A percentile compares a stretch with the other conserved stretches of the same genome.
Conservation (phyloP, 176 grass and related monocot species). For the Saccharum spontaneum region DNA sequence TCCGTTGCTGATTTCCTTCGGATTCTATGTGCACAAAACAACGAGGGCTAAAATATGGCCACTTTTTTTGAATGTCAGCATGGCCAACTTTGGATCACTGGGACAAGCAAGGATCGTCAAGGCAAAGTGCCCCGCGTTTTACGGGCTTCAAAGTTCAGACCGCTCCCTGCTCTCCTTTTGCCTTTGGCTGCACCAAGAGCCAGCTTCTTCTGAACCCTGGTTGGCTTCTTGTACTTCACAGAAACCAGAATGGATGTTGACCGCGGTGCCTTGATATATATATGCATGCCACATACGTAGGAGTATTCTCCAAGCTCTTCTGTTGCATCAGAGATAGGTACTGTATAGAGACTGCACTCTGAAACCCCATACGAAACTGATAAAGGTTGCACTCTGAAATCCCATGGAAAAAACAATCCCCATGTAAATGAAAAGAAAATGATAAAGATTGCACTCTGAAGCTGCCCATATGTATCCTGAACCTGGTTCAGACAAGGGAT, state of each 20-base stretch:
- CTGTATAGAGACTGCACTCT: neutral
- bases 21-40: neutral
- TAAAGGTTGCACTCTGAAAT: neutral
- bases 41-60: neutral
- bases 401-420: too few relatives aligned
- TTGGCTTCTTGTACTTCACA: neutral
- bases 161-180: neutral
- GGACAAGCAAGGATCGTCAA: constrained; percentile 11
- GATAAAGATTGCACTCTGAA: too few relatives aligned
- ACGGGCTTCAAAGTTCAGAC: neutral
- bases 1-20: neutral
- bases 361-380: too few relatives aligned
- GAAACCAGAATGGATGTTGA: neutral
- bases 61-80: too few relatives aligned
- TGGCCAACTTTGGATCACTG: neutral
- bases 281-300: too few relatives aligned
- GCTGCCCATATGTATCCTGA: too few relatives aligned
- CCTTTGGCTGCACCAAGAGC: constrained; percentile 31
- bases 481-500: too few relatives aligned
- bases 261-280: too few relatives aligned
- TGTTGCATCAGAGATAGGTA: constrained; percentile 1
- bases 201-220: neutral
- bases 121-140: neutral
- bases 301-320: neutral
- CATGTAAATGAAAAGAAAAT: too few relatives aligned